Base-by-base conservation (phyloP, 2,329 filamentous ascomycete species). In the Sporothrix euskadiensis region DNA sequence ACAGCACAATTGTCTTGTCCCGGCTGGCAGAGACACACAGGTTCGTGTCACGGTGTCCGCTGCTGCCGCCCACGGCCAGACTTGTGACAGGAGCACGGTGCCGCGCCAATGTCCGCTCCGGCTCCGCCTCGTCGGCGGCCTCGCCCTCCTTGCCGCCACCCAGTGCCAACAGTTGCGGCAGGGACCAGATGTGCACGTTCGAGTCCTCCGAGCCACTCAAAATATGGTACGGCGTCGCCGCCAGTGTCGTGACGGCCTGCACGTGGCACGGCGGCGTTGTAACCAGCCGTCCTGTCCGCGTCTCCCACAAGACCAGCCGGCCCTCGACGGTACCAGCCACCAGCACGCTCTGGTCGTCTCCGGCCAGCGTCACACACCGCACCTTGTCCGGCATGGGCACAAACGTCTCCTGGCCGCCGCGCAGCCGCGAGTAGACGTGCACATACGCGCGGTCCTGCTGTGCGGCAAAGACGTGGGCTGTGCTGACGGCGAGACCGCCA, bases 361-460 rank as follows among this genome's bases (percentile, higher is more conserved):
- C 90, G 32, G 90, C 89, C 72, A 97, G 85, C 30, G 90, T 87
- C 78, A 97, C 83, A 81, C 92, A 94, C 76, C 90, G 90, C 79
- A 99, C 93, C 78, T 90, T 89, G 82, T 98, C 95, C 0, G 92
- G 90, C 78, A 99, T 97, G 0, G 94, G 92, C 26, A 98, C 89
- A 22, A 93, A 88, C 7, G 93, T 92, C 83, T 98, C 95, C 80
- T 98, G 94, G 78, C 92, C 96, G 39, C 92, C 92, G 76, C 92
- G 92, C 74, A 90, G 87, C 72, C 94, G 88, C 73, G 89, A 94
- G 83, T 98, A 99, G 72, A 99, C 94, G 82, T 98, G 93, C 1
- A 99, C 88, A 57, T 97, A 92, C 0, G 94, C 93, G 82, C 97
- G 98, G 76, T 94, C 94, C 69, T 92, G 88, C 81, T 99, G 96